phyloP scores from a whole-genome alignment of 192 early-diverging fungal species.

The Coemansia sp. region DNA sequence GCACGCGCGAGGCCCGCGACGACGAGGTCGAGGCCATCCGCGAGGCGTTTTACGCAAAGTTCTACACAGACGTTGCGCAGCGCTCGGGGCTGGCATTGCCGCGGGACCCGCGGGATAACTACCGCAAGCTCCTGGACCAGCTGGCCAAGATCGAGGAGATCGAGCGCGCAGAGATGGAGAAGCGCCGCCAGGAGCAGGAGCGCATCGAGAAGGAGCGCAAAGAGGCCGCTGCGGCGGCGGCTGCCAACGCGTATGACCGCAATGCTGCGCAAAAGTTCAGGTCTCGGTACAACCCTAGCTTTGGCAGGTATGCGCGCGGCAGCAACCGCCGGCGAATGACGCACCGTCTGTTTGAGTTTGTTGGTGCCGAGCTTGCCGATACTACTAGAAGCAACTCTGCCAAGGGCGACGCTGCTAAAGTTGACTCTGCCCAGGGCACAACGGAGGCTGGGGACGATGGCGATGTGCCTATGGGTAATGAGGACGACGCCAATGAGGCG shows the following conservation, averaged over 20 bases:
- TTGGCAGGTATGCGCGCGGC: slow-evolving; percentile 3
- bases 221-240: slow-evolving; percentile 29
- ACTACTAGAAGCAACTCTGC: too few species aligned
- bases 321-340: slow-evolving; percentile 12
- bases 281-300: slow-evolving; percentile 14
- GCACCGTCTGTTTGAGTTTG: slow-evolving; percentile 47
- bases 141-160: slow-evolving; percentile 42
- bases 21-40: slow-evolving; percentile 35
- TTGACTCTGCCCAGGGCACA: background rate
- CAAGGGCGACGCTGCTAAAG: too few species aligned
- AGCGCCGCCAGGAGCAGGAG: slow-evolving; percentile 30
- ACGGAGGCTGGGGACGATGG: background rate
- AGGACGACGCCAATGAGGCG: background rate
- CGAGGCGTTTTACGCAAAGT: slow-evolving; percentile 33
- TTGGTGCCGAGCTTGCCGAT: slow-evolving; percentile 8
- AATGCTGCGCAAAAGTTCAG: slow-evolving; percentile 14
- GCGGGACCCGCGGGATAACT: slow-evolving; percentile 40
- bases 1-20: slow-evolving; percentile 13
- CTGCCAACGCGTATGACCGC: slow-evolving; percentile 11
- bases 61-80: slow-evolving; percentile 23
- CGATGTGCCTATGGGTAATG: too few species aligned
- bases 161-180: slow-evolving; percentile 37
- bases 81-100: slow-evolving; percentile 31
- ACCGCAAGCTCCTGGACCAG: slow-evolving; percentile 37
- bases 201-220: slow-evolving; percentile 45